A percentile compares a stretch with the other conserved stretches of the same genome.
These are phyloP conservation scores for Rhodotorula sp. DNA, from an alignment of 1,284 basidiomycete genomes.

Conservation along the genomic window DNA sequence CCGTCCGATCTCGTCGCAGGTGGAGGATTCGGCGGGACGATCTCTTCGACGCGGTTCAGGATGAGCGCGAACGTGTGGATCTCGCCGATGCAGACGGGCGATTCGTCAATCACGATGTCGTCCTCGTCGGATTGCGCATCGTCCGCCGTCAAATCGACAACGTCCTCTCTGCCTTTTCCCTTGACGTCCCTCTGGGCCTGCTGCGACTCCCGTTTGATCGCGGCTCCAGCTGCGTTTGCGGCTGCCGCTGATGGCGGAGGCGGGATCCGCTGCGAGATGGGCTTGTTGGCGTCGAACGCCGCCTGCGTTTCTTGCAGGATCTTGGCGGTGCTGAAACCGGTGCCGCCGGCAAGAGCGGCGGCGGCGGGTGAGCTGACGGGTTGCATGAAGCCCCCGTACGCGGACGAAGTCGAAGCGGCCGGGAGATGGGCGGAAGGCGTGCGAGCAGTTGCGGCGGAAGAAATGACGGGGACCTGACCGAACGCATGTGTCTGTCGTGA, in stretches of 20 bases:
- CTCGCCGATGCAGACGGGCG: constrained; percentile 76
- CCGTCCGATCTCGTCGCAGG: constrained; percentile 21
- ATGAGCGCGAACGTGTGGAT: constrained; percentile 77
- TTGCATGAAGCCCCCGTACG: background rate
- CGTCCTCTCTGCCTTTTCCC: constrained; percentile 9
- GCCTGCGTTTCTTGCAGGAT: background rate
- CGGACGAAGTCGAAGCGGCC: background rate
- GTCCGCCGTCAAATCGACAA: constrained; percentile 28
- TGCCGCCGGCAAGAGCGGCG: background rate
- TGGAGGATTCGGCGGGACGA: constrained; percentile 54
- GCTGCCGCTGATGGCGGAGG: background rate
- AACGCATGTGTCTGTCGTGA: background rate
- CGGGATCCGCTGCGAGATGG: background rate
- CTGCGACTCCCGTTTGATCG: too few relatives aligned
- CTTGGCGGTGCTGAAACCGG: background rate
- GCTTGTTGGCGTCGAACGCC: background rate
- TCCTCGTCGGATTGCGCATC: constrained; percentile 26
- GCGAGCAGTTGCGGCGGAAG: background rate
- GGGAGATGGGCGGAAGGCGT: background rate
- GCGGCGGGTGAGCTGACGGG: background rate
- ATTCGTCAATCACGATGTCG: constrained; percentile 30
- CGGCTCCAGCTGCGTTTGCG: background rate
- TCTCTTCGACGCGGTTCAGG: constrained; percentile 76
- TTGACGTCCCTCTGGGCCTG: background rate
- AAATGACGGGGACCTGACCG: constrained; percentile 36